A percentile compares a stretch with the other conserved stretches of the same genome.
Evolutionary conservation across 2,329 filamentous ascomycete species (phyloP).

Genomic region (Talaromyces sp.): DNA sequence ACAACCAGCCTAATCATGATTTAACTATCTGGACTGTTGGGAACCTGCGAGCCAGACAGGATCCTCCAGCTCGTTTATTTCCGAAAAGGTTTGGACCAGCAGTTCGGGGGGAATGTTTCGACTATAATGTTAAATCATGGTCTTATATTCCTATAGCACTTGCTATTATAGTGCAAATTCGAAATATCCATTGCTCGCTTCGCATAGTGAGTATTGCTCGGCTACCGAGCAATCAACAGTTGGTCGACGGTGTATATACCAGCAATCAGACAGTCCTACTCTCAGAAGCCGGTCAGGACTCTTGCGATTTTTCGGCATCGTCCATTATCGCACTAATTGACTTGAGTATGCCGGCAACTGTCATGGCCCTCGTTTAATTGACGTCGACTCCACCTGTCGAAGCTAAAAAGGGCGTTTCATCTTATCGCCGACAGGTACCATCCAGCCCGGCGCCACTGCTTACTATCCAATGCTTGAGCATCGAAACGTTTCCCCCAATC

Average conservation of each 20-base stretch:
- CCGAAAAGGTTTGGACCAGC: neutral
- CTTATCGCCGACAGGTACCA: neutral
- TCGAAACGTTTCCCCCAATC: neutral
- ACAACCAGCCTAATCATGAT: neutral
- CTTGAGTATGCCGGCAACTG: neutral
- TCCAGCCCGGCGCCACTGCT: neutral
- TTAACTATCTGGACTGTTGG: neutral
- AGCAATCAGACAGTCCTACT: neutral
- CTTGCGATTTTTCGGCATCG: neutral
- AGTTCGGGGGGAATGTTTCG: neutral
- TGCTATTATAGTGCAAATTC: neutral
- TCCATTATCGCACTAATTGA: neutral
- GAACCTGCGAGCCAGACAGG: neutral
- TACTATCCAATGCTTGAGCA: neutral
- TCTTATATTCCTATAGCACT: neutral
- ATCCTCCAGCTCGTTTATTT: neutral
- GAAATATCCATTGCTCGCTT: neutral
- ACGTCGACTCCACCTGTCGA: neutral
- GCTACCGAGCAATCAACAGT: neutral
- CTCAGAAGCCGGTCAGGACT: neutral
- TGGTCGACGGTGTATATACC: neutral
- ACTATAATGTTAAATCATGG: neutral
- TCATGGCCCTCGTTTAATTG: neutral
- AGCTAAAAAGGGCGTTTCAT: neutral
- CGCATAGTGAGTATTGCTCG: neutral